phyloP scores from a whole-genome alignment of 108 stramenopile genomes.

The Nitzschia inconspicua region DNA sequence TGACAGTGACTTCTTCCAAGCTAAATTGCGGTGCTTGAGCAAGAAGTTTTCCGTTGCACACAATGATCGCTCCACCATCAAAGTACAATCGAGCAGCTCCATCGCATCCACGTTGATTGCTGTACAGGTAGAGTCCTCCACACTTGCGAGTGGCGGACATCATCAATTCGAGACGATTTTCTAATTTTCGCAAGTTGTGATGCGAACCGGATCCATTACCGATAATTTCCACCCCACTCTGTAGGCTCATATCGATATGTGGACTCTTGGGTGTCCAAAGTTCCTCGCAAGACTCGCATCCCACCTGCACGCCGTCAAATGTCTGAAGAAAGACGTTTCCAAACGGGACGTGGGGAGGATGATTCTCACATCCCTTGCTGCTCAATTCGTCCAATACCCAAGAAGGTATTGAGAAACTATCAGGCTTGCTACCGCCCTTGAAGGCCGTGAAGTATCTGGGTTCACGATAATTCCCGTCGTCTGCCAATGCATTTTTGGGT shows the following conservation, averaged over 20 bases:
- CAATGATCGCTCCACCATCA: constrained; percentile 96
- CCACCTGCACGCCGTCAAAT: constrained; percentile 68
- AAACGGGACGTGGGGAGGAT: constrained; percentile 48
- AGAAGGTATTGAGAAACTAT: neutral
- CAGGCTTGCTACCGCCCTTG: neutral
- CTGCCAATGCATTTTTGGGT: constrained; percentile 87
- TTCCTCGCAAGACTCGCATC: constrained; percentile 98
- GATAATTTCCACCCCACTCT: constrained; percentile 95
- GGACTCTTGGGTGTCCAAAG: constrained; percentile 91
- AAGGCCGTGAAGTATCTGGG: constrained; percentile 93
- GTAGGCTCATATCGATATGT: constrained; percentile 85
- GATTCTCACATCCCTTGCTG: constrained; percentile 23
- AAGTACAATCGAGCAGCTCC: constrained; percentile 92
- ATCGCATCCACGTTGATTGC: constrained; percentile 97
- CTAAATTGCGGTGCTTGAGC: constrained; percentile 94
- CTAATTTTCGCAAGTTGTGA: constrained; percentile 91
- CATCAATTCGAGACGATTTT: constrained; percentile 86
- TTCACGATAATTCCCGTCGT: constrained; percentile 98
- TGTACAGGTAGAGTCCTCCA: constrained; percentile 97
- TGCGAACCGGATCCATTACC: constrained; percentile 96
- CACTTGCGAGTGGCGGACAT: constrained; percentile 86
- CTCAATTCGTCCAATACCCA: constrained; percentile 34
- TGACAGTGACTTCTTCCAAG: constrained; percentile 87
- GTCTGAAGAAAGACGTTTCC: constrained; percentile 61
- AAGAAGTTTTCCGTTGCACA: constrained; percentile 89